Base-by-base conservation (phyloP, 768 basidiomycete species). In the Cytidiella melzeri region DNA sequence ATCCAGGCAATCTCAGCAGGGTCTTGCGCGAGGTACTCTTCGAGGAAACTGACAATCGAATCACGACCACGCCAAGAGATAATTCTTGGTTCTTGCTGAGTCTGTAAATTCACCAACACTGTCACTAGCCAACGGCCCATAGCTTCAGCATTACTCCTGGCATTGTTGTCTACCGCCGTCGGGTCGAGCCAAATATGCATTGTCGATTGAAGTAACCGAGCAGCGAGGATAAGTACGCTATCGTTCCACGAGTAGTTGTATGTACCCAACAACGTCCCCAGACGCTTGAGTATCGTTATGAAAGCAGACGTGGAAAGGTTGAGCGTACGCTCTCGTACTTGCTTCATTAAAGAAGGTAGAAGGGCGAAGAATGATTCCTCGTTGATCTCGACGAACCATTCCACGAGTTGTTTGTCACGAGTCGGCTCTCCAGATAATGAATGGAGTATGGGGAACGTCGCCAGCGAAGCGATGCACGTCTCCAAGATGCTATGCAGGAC, bases 11-110 rank as follows among this genome's bases (percentile, higher is more conserved):
- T 56, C 51, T 83, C 73, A 9, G 57, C 56, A 0, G 81, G 82
- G 58, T 92, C 86, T 43, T 69, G 59, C 10, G 59, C 57, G 19
- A 93, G 70, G 61, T 86, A 92, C 38, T 61, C 62, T 51, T 83
- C 80, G 41, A 92, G 64, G 61, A 95, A 87, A 26, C 71, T 69
- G 39, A 80, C 69, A 25, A 87, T 68, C 23, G 70, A 60, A 57
- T 89, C 83, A 27, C 91, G 80, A 24, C 83, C 70, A 47, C 68
- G 71, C 88, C 92, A 93, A 2, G 78, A 80, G 1, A 68, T 66
- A 5, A 81, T 61, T 40, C 73, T 68, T 18, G 9, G 28, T 27
- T 24, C 4, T 48, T 25, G 10, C 18, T 34, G 9, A 7, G 9
- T 15, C 30, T 15, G 67, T 68, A 45, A 46, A 9, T 54, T 66